phyloP scores from a whole-genome alignment of 208 protist genomes.

The Leishmania arabica region DNA sequence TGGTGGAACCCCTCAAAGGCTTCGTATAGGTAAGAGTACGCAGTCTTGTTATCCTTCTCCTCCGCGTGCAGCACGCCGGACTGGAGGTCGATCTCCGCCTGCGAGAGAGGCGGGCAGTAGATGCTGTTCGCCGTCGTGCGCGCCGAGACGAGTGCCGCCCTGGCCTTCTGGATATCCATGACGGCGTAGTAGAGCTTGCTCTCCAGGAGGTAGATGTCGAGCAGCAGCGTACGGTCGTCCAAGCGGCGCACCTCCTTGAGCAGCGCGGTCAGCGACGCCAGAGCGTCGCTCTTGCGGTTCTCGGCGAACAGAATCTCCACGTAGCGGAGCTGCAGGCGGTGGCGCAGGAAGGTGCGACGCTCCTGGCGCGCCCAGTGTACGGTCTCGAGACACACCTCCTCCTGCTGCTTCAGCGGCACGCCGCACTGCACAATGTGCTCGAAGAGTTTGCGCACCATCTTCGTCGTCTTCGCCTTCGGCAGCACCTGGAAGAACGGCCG shows the following conservation, averaged over 20 bases:
- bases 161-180: constrained; percentile 93
- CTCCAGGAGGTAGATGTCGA: constrained; percentile 98
- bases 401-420: constrained; percentile 79
- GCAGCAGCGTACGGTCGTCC: constrained; percentile 98
- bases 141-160: constrained; percentile 95
- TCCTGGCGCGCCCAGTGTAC: constrained; percentile 96
- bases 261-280: constrained; percentile 80
- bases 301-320: constrained; percentile 92
- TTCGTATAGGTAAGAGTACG: constrained; percentile 99
- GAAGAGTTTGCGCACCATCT: constrained; percentile 92
- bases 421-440: constrained; percentile 81
- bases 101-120: constrained; percentile 98
- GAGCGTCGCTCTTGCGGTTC: constrained; percentile 79
- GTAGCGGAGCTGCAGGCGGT: constrained; percentile 95
- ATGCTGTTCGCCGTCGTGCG: constrained; percentile 98
- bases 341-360: constrained; percentile 97
- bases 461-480: constrained; percentile 92
- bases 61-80: constrained; percentile 97
- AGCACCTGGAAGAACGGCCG: constrained; percentile 81
- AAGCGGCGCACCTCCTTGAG: constrained; percentile 96
- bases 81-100: constrained; percentile 98
- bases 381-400: constrained; percentile 92
- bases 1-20: constrained; percentile 97
- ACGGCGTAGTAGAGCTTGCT: constrained; percentile 95
- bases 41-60: constrained; percentile 98